Evolutionary conservation across 2,329 filamentous ascomycete species (phyloP).

Genomic region (Neophaeococcomyces mojaviensis): DNA sequence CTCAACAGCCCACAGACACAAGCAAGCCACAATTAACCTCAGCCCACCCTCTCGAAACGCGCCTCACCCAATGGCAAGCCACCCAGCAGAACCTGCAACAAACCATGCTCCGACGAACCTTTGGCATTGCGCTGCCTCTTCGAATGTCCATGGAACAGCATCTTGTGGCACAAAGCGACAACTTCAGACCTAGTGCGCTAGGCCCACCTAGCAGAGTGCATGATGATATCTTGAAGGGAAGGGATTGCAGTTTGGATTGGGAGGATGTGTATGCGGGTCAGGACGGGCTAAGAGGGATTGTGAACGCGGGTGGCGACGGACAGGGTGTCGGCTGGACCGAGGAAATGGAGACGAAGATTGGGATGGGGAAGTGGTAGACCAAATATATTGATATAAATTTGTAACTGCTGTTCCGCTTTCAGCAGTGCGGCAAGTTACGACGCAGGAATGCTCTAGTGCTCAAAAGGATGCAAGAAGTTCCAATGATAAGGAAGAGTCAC

Average conservation of each 20-base stretch:
- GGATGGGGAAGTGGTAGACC: slow-evolving; percentile 23
- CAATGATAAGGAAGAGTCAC: too few species aligned
- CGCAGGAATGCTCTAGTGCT: too few species aligned
- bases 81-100: slow-evolving; percentile 85
- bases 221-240: slow-evolving; percentile 77
- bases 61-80: slow-evolving; percentile 80
- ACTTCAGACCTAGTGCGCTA: slow-evolving; percentile 67
- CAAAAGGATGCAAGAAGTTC: too few species aligned
- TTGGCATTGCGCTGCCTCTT: slow-evolving; percentile 87
- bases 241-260: slow-evolving; percentile 74
- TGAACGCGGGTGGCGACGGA: slow-evolving; percentile 15
- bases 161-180: slow-evolving; percentile 68
- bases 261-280: slow-evolving; percentile 62
- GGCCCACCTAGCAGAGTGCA: slow-evolving; percentile 54
- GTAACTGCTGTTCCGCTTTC: too few species aligned
- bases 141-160: slow-evolving; percentile 91
- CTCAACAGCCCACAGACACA: slow-evolving; percentile 42
- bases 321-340: slow-evolving; percentile 20
- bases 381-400: too few species aligned
- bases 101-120: slow-evolving; percentile 76
- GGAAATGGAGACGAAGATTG: slow-evolving; percentile 23
- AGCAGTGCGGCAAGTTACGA: too few species aligned
- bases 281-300: slow-evolving; percentile 18
- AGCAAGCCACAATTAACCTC: slow-evolving; percentile 42
- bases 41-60: slow-evolving; percentile 82